Conservation (phyloP, 345 rosid species). For the Sonneratia caseolaris region DNA sequence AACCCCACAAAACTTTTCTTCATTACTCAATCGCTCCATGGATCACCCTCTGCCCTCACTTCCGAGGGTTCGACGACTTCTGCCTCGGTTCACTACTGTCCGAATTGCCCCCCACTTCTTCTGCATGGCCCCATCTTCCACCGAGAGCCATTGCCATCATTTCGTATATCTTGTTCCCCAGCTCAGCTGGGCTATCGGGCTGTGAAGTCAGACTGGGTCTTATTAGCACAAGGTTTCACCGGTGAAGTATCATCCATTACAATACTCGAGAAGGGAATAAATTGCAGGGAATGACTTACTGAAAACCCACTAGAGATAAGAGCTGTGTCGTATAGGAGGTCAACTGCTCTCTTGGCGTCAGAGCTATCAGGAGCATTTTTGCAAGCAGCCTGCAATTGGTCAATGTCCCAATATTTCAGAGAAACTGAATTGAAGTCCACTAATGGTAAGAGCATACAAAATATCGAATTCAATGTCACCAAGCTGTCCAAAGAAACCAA, state of each 20-base stretch:
- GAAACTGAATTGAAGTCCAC: neutral
- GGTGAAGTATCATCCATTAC: neutral
- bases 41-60: slow-evolving; percentile 78
- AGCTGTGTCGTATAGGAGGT: slow-evolving; percentile 86
- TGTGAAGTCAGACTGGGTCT: slow-evolving; percentile 17
- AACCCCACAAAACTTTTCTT: too few species aligned
- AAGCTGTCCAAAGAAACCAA: neutral
- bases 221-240: neutral
- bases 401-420: neutral
- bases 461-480: neutral
- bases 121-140: slow-evolving; percentile 93
- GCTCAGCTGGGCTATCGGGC: slow-evolving; percentile 96
- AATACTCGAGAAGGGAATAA: neutral
- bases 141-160: slow-evolving; percentile 99
- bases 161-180: slow-evolving; percentile 93
- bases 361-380: slow-evolving; percentile 72
- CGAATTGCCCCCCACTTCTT: slow-evolving; percentile 19
- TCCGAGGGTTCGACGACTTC: slow-evolving; percentile 89
- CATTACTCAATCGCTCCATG: slow-evolving; percentile 51
- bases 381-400: slow-evolving; percentile 73
- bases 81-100: slow-evolving; percentile 20
- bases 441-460: neutral
- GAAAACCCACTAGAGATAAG: slow-evolving; percentile 92
- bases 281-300: slow-evolving; percentile 27
- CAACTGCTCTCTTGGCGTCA: slow-evolving; percentile 87